Base-by-base conservation (phyloP, 805 yeast genomes). In the Metschnikowia noctiluminum region DNA sequence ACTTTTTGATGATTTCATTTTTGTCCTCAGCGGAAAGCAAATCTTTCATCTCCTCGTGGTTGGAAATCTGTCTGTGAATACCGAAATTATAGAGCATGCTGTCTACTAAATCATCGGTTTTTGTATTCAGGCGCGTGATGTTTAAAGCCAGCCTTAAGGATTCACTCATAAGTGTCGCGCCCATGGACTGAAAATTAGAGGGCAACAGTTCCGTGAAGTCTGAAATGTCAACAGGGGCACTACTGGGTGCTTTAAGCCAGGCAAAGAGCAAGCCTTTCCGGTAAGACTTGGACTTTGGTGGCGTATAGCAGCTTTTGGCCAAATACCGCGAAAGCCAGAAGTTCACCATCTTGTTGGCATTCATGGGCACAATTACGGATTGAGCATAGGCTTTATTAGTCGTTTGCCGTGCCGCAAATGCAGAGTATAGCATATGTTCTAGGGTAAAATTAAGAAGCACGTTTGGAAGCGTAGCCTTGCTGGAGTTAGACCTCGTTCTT, bases 91-190 rank as follows among this genome's bases (percentile, higher is more conserved):
- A 88, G 13, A 84, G 64, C n/a, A 84, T 65, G 0, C 85, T 73
- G 60, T 85, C 91, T 8, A 82, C 78, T 47, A 84, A 65, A 60
- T 85, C 91, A 60, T 85, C 91, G 38, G 78, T 77, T 59, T 84
- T 84, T 16, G 61, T 63, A 26, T 49, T 53, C 10, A 21, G 16
- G 3, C 28, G 28, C 6, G 36, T 44, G 26, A 53, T 40, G n/a
- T 28, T 41, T 43, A 45, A 41, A 7, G 39, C 45, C 28, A 16
- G 45, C 37, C 42, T 48, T 42, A 49, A 46, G 6, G 54, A 46
- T 11, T 28, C 41, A 9, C 51, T 49, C 48, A 51, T 45, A 12
- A 37, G 42, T 11, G 43, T 32, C n/a, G 48, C 8, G 31, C 43
- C 40, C 42, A 48, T 35, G 15, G 41, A 14, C 13, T 34, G 21